Base-by-base conservation (phyloP, 257 asterid species). In the Nicotiana tabacum region DNA sequence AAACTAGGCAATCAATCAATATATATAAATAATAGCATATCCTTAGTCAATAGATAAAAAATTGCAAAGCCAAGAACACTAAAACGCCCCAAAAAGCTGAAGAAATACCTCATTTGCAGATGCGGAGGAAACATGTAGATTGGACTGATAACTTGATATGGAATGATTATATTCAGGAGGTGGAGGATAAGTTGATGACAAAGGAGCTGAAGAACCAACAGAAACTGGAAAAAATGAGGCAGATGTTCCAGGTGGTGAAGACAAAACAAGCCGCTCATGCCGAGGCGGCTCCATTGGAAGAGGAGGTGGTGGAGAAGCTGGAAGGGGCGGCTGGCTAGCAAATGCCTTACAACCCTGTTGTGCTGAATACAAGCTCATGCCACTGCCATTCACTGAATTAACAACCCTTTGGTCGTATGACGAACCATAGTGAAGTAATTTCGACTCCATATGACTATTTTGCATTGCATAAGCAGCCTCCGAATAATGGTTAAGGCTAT, bases 281-380 rank as follows among this genome's bases (percentile, higher is more conserved):
- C 84, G 87, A 5, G 90, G 90, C 8, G 88, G 89, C 82, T 91
- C 97, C 65, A 39, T 79, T 1, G 94, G 95, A 74, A 89, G 90
- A 4, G 97, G 93, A 10, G 95, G 97, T 21, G 97, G 94, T 10
- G 98, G 98, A 3, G 96, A 90, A 30, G 88, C 69, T 58, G 95
- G 97, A 57, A 93, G 96, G 24, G 98, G 96, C 68, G 95, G 96
- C 85, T 86, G 97, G 33, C 84, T 87, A 83, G 64, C 83, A 39
- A 84, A 85, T 85, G 85, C 84, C 74, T 51, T 84, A 37, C 69
- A 37, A 24, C 70, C 85, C 81, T 65, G 89, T 58, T 65, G 89
- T 58, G 51, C 7, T 24, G 70, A 66, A 62, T 62, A 82, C 83
- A 78, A 81, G 83, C 66, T 82, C 27, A 11, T 35, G 61, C 78